Evolutionary conservation across 176 grass and related monocot genomes (phyloP), one percentile per base, ranked within the genome.

Genomic region (Poa pratensis): DNA sequence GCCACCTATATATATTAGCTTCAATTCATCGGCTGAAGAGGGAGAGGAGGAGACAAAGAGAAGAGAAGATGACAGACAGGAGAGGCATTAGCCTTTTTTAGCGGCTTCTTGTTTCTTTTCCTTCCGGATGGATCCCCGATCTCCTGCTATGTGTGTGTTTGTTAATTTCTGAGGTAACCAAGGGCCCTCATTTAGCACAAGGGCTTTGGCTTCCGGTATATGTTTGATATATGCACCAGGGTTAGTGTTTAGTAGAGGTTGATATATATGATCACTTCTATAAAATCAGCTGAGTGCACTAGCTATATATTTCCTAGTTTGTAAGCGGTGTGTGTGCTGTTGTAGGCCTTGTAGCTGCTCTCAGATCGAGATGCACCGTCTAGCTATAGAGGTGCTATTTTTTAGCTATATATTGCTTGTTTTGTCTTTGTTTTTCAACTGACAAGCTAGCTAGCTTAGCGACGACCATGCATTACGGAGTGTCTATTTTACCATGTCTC

Each of bases 181-280:
- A 51, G 22, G 40, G 74, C 84, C 79, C 55, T 51, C 58, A 27
- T 85, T 90, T 73, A 67, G 75, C 35, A 69, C 50, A 81, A 43
- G 58, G 59, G 53, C 42, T 23, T 39, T 68, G 53, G 74, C 59
- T 61, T 69, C 65, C 50, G 24, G 14, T 64, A 50, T 80, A 74
- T 40, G 73, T 54, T 76, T 48, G 4, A 17, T 83, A 58, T 20
- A 42, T 78, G 81, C 79, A 76, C 75, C 69, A 18, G 65, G 75
- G 24, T 12, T 27, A 26, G 60, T 48, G 3, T 46, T 2, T 69
- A 83, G 32, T 83, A 84, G 67, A 77, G 73, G 45, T 75, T 24
- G 17, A 83, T 66, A 55, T 79, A 55, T 79, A 83, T 39, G 48
- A 32, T 75, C 46, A 59, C 80, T 69, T 84, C 12, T 87, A 69